phyloP scores from a whole-genome alignment of 2,329 filamentous ascomycete species.

The Penicillium occitanis region DNA sequence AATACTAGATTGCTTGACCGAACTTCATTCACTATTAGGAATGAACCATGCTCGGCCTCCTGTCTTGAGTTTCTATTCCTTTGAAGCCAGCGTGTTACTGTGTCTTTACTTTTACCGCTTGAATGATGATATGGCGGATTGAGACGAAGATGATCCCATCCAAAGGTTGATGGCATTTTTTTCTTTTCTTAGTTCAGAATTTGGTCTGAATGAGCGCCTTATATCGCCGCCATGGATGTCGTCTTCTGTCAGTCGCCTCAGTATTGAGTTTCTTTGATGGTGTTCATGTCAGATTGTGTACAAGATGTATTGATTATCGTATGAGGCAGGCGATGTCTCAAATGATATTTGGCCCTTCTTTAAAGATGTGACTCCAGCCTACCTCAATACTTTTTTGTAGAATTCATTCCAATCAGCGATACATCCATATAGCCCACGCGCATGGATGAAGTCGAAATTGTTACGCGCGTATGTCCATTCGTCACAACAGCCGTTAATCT shows the following conservation, averaged over 20 bases:
- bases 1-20: no score
- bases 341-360: conserved; percentile 3
- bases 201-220: not conserved
- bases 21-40: no score
- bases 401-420: conserved; percentile 15
- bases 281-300: not conserved
- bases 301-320: not conserved
- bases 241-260: not conserved
- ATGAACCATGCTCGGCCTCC: no score
- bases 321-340: not conserved
- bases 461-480: conserved; percentile 24
- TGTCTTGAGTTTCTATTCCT: no score
- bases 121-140: no score
- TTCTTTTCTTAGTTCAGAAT: not conserved
- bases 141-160: conserved; percentile 1
- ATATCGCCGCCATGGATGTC: conserved; percentile 7
- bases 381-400: conserved; percentile 9
- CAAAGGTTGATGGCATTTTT: conserved; percentile 4
- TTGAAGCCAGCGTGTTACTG: no score
- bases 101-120: no score
- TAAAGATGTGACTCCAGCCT: not conserved
- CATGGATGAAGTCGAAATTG: conserved; percentile 28
- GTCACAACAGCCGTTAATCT: conserved; percentile 26
- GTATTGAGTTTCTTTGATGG: not conserved
- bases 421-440: conserved; percentile 23